Base-by-base conservation (phyloP, 1,139 yeast species). In the Schwanniomyces etchellsii region DNA sequence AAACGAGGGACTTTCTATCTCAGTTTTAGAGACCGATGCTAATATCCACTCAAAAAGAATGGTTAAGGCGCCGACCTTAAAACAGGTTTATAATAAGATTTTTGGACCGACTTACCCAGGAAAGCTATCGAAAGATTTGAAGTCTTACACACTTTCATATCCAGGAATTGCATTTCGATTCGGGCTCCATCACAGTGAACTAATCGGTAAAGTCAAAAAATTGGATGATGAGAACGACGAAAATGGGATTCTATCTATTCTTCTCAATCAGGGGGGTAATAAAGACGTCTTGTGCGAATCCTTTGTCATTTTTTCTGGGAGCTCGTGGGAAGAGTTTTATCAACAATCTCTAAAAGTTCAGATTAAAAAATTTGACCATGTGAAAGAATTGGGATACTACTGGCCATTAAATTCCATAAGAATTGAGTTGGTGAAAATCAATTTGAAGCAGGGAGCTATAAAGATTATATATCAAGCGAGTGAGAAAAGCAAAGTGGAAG, bases 71-170 rank as follows among this genome's bases (percentile, higher is more conserved):
- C 58, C 53, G 20, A 56, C 51, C 22, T 57, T 73, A 35, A 66
- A 64, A 30, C 50, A 57, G 20, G 60, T 77, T 5, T 77, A 77
- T 48, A 74, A 76, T 43, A 70, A 66, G 43, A 57, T 68, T 2
- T 74, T 77, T 48, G 84, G 84, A 0, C 82, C 82, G 2, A 77
- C 83, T 0, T 74, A 71, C 36, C 80, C 81, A 1, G 83, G 83
- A 1, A 50, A 42, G 28, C 40, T 60, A 12, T 36, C 47, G 9
- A 38, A 42, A 9, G 32, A 38, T 3, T 31, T 35, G 7, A 31
- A 34, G 0, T 34, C 37, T n/a, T 74, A 70, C 38, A 49, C 62
- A 5, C 50, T 77, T 18, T 66, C 74, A 22, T 77, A 77, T 41
- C 75, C 77, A 1, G 83, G 83, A 0, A 57, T 76, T 2, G 55